A percentile compares a stretch with the other conserved stretches of the same genome.
These are phyloP conservation scores for Fusarium euwallaceae DNA, from an alignment of 2,329 filamentous ascomycete genomes.

Conservation along the genomic window DNA sequence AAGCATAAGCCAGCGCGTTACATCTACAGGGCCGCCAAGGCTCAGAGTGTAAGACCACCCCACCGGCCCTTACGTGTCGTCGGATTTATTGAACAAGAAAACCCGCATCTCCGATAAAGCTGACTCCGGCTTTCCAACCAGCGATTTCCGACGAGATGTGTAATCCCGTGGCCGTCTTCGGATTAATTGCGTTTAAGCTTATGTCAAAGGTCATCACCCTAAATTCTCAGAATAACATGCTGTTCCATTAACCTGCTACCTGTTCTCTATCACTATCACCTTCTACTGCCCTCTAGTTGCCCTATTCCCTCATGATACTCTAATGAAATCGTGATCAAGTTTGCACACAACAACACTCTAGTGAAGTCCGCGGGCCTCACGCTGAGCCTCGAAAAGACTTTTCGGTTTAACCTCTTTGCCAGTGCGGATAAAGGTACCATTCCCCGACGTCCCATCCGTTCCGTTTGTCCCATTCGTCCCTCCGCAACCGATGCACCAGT, in stretches of 20 bases:
- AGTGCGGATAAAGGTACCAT: constrained; percentile 20
- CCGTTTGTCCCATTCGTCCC: not conserved
- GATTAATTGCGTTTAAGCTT: not conserved
- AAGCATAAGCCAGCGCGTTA: constrained; percentile 10
- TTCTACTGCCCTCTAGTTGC: not conserved
- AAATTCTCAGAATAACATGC: not conserved
- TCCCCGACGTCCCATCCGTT: not conserved
- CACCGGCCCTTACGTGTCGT: constrained; percentile 9
- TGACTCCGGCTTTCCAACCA: constrained; percentile 1
- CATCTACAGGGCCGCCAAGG: not conserved
- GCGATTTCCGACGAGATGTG: not conserved
- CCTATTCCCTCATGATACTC: not conserved
- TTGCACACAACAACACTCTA: not conserved
- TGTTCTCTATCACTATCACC: not conserved
- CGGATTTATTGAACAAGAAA: constrained; percentile 11
- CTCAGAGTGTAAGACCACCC: not conserved
- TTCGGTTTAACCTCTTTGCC: constrained; percentile 8
- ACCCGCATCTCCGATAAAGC: constrained; percentile 16
- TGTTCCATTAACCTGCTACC: not conserved
- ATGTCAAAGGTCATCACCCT: not conserved
- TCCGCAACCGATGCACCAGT: constrained; percentile 41
- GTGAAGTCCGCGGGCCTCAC: constrained; percentile 6
- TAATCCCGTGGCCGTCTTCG: not conserved
- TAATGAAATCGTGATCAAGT: no score
- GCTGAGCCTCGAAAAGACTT: constrained; percentile 36